phyloP scores from a whole-genome alignment of 257 asterid genomes.

The Gentiana macrophylla region DNA sequence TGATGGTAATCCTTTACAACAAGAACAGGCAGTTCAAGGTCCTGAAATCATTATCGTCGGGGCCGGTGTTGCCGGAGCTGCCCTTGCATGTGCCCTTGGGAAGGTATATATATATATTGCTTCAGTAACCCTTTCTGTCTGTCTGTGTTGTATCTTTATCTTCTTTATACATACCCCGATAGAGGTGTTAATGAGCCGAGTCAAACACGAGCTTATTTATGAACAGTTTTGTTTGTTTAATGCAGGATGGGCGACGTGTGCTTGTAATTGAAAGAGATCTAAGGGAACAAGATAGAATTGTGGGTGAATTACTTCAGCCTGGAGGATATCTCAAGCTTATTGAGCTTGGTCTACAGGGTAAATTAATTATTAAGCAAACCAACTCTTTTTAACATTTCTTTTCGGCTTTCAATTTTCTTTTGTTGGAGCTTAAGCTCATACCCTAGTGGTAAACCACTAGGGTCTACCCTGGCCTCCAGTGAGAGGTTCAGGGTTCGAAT shows the following conservation, averaged over 20 bases:
- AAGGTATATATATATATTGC: not conserved
- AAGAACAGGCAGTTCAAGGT: not conserved
- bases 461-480: too few relatives aligned
- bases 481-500: too few relatives aligned
- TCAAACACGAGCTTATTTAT: too few relatives aligned
- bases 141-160: too few relatives aligned
- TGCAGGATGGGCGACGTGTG: slow-evolving; percentile 25
- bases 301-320: slow-evolving; percentile 28
- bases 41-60: slow-evolving; percentile 10
- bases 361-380: not conserved
- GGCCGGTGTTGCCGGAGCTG: slow-evolving; percentile 10
- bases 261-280: slow-evolving; percentile 21
- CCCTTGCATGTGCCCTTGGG: slow-evolving; percentile 6
- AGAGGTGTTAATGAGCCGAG: too few relatives aligned
- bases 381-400: too few relatives aligned
- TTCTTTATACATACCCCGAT: too few relatives aligned
- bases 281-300: slow-evolving; percentile 27
- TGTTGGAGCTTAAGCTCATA: too few relatives aligned
- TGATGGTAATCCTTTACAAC: not conserved
- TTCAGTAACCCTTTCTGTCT: not conserved
- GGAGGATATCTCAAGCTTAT: slow-evolving; percentile 29
- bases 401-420: too few relatives aligned
- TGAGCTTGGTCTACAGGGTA: slow-evolving; percentile 28
- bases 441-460: too few relatives aligned
- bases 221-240: too few relatives aligned